Evolutionary conservation across 257 asterid species (phyloP), one percentile per base, ranked within the genome.

Genomic region (Solanum stenotomum): DNA sequence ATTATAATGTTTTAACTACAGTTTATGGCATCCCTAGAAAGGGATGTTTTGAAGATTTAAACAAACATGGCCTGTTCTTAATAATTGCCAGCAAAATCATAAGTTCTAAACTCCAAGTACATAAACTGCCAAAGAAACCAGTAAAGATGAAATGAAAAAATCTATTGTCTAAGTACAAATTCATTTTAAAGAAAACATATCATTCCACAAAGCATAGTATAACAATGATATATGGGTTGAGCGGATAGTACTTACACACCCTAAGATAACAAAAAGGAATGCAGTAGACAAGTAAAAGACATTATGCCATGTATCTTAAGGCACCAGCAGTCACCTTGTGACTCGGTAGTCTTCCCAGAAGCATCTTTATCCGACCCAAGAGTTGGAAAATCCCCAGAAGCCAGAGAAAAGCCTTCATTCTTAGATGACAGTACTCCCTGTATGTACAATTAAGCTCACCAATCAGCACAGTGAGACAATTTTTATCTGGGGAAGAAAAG

Each of bases 341-440:
- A 86, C 86, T 94, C 99, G 27, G 87, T 75, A 90, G 89, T 93
- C 91, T 93, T 95, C 83, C 89, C 88, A n/a, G 91, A 75, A 86
- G 89, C 85, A 88, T 93, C 98, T 92, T 90, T 96, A 89, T 93
- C 98, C 31, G 98, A 83, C 33, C 96, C 95, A 81, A 96, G 99
- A 35, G 95, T 94, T 11, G 99, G 99, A 94, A 97, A 97, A 92
- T 97, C 99, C 87, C 99, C 98, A 88, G 98, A 91, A 89, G 92
- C 92, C 87, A 96, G 93, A 40, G 99, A 93, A 90, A 96, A 96
- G 22, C 91, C 95, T 75, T 95, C 98, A 85, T 91, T 98, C 90
- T 94, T 94, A 87, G 93, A 86, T 87, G 97, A 89, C 72, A 89
- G 91, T 37, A 90, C 92, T 81, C 98, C 99, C 99, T 97, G 95